These are phyloP conservation scores for Penicillium maclennaniae DNA, from an alignment of 495 filamentous ascomycete genomes.

Conservation along the genomic window DNA sequence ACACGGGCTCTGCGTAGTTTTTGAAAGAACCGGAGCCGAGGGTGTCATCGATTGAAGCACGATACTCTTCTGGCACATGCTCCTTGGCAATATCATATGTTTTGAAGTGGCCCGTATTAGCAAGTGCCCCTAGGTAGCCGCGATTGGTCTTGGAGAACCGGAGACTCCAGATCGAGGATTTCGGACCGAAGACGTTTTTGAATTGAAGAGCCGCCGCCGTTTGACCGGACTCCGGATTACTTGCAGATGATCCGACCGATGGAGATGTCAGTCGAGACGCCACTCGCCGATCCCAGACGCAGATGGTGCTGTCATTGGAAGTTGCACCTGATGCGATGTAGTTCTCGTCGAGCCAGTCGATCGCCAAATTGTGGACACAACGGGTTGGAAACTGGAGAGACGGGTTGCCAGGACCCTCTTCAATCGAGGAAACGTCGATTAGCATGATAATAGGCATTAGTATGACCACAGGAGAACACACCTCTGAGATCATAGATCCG, in stretches of 20 bases:
- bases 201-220: slow-evolving; percentile 60
- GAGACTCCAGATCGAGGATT: slow-evolving; percentile 66
- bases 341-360: slow-evolving; percentile 86
- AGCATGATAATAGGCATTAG: slow-evolving; percentile 6
- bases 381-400: slow-evolving; percentile 67
- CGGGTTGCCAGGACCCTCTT: slow-evolving; percentile 52
- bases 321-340: slow-evolving; percentile 88
- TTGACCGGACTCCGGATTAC: slow-evolving; percentile 32
- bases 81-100: slow-evolving; percentile 67
- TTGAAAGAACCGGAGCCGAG: slow-evolving; percentile 40
- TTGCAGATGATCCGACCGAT: slow-evolving; percentile 34
- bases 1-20: slow-evolving; percentile 41
- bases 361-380: slow-evolving; percentile 85
- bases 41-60: slow-evolving; percentile 38
- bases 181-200: slow-evolving; percentile 57
- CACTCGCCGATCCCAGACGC: slow-evolving; percentile 85
- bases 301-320: slow-evolving; percentile 63
- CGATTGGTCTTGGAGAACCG: slow-evolving; percentile 73
- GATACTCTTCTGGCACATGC: slow-evolving; percentile 40
- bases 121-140: slow-evolving; percentile 70
- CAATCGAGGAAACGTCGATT: not conserved
- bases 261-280: slow-evolving; percentile 46
- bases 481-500: slow-evolving; percentile 89
- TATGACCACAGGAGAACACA: slow-evolving; percentile 32
- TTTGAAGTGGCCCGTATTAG: slow-evolving; percentile 74